Evolutionary conservation across 1,284 basidiomycete species (phyloP).

Genomic region (Apiotrichum porosum): DNA sequence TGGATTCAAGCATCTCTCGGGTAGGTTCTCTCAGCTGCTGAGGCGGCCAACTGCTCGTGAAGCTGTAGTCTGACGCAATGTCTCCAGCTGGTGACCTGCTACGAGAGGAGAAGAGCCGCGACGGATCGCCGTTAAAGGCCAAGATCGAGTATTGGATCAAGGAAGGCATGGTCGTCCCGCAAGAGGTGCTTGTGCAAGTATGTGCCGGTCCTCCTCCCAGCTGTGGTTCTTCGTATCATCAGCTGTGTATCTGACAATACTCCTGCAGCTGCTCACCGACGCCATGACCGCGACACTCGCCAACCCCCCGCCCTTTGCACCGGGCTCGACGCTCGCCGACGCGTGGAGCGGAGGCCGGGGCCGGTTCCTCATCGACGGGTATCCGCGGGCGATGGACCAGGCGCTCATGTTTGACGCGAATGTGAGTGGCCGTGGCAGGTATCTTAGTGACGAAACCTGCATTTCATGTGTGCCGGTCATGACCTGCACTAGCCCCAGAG

Average conservation of each 20-base stretch:
- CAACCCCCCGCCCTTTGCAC: slow-evolving; percentile 30
- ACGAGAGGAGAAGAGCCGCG: slow-evolving; percentile 84
- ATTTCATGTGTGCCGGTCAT: too few species aligned
- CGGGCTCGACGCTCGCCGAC: slow-evolving; percentile 13
- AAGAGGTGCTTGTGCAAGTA: slow-evolving; percentile 88
- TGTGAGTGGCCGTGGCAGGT: too few species aligned
- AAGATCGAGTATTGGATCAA: slow-evolving; percentile 86
- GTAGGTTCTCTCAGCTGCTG: slow-evolving; percentile 53
- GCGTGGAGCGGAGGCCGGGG: slow-evolving; percentile 72
- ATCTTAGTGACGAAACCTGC: too few species aligned
- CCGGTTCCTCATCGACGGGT: slow-evolving; percentile 94
- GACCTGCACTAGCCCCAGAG: too few species aligned
- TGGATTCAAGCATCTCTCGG: slow-evolving; percentile 89
- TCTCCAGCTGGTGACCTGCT: slow-evolving; percentile 94
- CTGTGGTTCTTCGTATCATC: too few species aligned
- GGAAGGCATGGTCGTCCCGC: slow-evolving; percentile 92
- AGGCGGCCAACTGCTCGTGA: too few species aligned
- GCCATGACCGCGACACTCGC: slow-evolving; percentile 71
- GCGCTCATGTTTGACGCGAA: slow-evolving; percentile 85
- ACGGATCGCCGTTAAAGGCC: slow-evolving; percentile 76
- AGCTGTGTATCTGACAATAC: too few species aligned
- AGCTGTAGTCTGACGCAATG: too few species aligned
- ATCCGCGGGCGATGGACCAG: slow-evolving; percentile 98
- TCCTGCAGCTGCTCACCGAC: slow-evolving; percentile 70
- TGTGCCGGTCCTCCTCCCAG: too few species aligned